Percentiles rank a stretch among this genome's conserved stretches.
These are phyloP conservation scores for Penicillium egyptiacum DNA, from an alignment of 495 filamentous ascomycete genomes.

Conservation along the genomic window DNA sequence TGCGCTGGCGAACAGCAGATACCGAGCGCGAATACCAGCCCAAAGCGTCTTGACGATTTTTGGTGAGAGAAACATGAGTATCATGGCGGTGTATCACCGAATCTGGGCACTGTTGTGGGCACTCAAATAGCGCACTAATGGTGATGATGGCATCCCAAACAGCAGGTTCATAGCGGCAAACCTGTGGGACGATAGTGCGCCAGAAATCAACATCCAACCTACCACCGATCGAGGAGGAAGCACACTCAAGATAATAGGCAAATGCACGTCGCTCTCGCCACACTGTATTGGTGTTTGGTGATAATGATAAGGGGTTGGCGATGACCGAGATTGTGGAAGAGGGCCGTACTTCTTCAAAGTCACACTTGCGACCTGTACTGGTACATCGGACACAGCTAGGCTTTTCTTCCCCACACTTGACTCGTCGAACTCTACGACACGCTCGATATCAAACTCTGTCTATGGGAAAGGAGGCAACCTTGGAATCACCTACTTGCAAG, in stretches of 20 bases:
- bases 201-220: slow-evolving; percentile 56
- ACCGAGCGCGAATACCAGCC: slow-evolving; percentile 49
- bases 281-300: slow-evolving; percentile 22
- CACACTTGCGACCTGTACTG: slow-evolving; percentile 52
- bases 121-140: slow-evolving; percentile 55
- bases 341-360: slow-evolving; percentile 27
- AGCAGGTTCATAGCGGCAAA: slow-evolving; percentile 56
- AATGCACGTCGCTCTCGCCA: slow-evolving; percentile 44
- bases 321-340: slow-evolving; percentile 1
- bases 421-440: slow-evolving; percentile 41
- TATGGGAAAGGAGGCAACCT: background rate
- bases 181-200: slow-evolving; percentile 55
- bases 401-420: slow-evolving; percentile 60
- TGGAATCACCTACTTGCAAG: slow-evolving; percentile 37
- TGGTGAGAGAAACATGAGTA: slow-evolving; percentile 31
- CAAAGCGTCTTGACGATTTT: slow-evolving; percentile 44
- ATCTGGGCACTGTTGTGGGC: slow-evolving; percentile 23
- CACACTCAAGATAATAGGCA: slow-evolving; percentile 40
- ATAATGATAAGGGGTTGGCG: slow-evolving; percentile 21
- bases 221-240: slow-evolving; percentile 37
- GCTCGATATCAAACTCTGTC: slow-evolving; percentile 11
- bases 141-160: slow-evolving; percentile 58
- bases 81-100: slow-evolving; percentile 9
- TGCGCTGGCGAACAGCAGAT: slow-evolving; percentile 48
- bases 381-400: slow-evolving; percentile 48